phyloP scores from a whole-genome alignment of 768 basidiomycete species.

The Mycena alexandri region DNA sequence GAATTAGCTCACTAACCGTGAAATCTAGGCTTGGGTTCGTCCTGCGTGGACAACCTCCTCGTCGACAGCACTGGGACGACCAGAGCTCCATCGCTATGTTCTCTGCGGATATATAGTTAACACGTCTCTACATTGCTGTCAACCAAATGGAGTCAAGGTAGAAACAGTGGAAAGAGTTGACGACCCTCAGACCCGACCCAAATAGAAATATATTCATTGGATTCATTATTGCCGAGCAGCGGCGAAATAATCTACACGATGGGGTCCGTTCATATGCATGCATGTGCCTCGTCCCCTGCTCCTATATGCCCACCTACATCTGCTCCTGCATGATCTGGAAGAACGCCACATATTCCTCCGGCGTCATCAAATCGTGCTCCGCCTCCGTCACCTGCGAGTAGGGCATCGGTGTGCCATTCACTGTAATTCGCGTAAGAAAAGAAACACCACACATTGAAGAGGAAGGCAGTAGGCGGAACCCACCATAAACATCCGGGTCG shows the following conservation, averaged over 20 bases:
- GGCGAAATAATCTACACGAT: constrained; percentile 23
- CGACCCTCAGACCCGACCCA: too few relatives aligned
- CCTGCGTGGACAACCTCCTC: constrained; percentile 29
- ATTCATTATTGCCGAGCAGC: constrained; percentile 13
- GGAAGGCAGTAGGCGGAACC: constrained; percentile 43
- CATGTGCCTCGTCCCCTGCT: background rate
- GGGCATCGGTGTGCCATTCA: constrained; percentile 79
- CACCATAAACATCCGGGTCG: constrained; percentile 80
- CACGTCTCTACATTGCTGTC: too few relatives aligned
- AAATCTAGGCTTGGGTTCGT: constrained; percentile 26
- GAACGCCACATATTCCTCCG: constrained; percentile 90
- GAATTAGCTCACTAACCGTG: background rate
- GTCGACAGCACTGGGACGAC: constrained; percentile 29
- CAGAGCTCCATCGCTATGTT: constrained; percentile 30
- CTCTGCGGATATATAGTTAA: constrained; percentile 29
- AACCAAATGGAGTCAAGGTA: too few relatives aligned
- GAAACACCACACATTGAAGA: constrained; percentile 2
- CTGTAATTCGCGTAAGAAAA: constrained; percentile 51
- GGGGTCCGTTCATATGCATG: background rate
- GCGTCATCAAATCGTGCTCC: constrained; percentile 92
- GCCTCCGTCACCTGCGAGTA: constrained; percentile 91
- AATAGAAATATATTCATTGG: constrained; percentile 19
- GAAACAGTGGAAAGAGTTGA: too few relatives aligned
- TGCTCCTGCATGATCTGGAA: constrained; percentile 73
- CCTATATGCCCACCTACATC: constrained; percentile 22